Evolutionary conservation across 208 protist species (phyloP).

Genomic region (Vickermania spadyakhi): DNA sequence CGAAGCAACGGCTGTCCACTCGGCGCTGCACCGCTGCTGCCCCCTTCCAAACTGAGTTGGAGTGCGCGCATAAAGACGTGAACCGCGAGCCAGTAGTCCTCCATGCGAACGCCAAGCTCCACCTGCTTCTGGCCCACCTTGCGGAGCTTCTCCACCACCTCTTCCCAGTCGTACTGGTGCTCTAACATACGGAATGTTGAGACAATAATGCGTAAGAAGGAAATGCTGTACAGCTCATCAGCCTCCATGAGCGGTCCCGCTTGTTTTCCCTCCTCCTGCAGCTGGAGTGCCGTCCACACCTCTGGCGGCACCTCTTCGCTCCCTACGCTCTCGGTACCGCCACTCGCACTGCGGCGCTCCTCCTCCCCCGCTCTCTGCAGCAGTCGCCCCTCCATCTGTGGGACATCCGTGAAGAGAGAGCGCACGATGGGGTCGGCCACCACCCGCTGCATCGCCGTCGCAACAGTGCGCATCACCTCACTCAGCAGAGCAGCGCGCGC

Average conservation of each 20-base stretch:
- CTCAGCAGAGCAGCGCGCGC: slow-evolving; percentile 66
- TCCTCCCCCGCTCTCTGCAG: slow-evolving; percentile 3
- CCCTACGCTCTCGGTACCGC: background rate
- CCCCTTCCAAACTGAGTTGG: slow-evolving; percentile 6
- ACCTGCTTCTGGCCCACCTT: slow-evolving; percentile 49
- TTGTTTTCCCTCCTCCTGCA: background rate
- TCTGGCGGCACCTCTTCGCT: background rate
- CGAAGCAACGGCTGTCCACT: slow-evolving; percentile 44
- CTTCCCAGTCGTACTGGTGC: slow-evolving; percentile 28
- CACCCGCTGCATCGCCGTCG: slow-evolving; percentile 28
- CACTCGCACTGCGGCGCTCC: slow-evolving; percentile 4
- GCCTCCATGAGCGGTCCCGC: slow-evolving; percentile 12
- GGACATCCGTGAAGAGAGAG: slow-evolving; percentile 64
- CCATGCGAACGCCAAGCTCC: slow-evolving; percentile 35
- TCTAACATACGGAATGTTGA: slow-evolving; percentile 41
- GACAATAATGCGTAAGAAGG: slow-evolving; percentile 69
- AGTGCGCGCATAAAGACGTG: slow-evolving; percentile 62
- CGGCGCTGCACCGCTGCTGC: slow-evolving; percentile 9
- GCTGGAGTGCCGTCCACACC: slow-evolving; percentile 13
- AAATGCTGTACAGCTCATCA: slow-evolving; percentile 54
- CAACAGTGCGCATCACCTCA: slow-evolving; percentile 76
- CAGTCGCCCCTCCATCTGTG: slow-evolving; percentile 5
- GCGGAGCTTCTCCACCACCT: slow-evolving; percentile 30
- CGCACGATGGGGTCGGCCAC: slow-evolving; percentile 56
- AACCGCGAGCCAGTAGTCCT: slow-evolving; percentile 72